These are phyloP conservation scores for Tulasnella sp. DNA, from an alignment of 768 basidiomycete genomes.

Conservation along the genomic window DNA sequence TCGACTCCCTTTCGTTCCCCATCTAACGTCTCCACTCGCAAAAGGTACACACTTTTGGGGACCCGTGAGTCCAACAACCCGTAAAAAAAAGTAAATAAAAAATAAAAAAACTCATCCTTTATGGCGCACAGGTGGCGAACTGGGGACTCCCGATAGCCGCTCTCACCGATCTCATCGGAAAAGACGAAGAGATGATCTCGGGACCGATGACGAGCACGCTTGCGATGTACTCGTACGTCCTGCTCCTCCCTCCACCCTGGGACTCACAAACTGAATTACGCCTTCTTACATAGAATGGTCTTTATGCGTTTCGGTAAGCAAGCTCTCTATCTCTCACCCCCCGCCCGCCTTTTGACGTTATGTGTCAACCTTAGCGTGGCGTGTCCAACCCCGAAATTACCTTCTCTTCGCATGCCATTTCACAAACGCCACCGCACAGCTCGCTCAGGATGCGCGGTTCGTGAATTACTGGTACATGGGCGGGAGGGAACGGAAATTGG, in stretches of 20 bases:
- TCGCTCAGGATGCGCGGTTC: conserved; percentile 72
- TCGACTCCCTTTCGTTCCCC: not conserved
- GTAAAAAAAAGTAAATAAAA: conserved; percentile 3
- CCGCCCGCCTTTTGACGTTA: not conserved
- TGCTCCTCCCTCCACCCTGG: not conserved
- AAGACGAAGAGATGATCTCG: conserved; percentile 94
- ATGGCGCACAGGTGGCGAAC: conserved; percentile 72
- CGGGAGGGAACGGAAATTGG: conserved; percentile 60
- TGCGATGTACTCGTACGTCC: conserved; percentile 78
- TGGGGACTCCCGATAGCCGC: conserved; percentile 97
- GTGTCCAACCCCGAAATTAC: conserved; percentile 91
- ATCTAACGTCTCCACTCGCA: conserved; percentile 19
- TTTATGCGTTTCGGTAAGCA: conserved; percentile 89
- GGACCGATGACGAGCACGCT: conserved; percentile 93
- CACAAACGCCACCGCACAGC: conserved; percentile 81
- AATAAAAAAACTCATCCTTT: too few relatives aligned
- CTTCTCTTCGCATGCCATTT: conserved; percentile 87
- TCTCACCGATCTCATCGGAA: conserved; percentile 63
- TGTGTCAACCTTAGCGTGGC: conserved; percentile 54
- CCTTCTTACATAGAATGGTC: conserved; percentile 37
- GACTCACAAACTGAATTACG: conserved; percentile 14
- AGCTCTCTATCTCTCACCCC: conserved; percentile 16
- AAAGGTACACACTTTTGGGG: conserved; percentile 97
- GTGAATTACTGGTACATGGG: conserved; percentile 84
- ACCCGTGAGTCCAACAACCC: conserved; percentile 47